phyloP scores from a whole-genome alignment of 148 eudicot species.

The Heliosperma pusillum region DNA sequence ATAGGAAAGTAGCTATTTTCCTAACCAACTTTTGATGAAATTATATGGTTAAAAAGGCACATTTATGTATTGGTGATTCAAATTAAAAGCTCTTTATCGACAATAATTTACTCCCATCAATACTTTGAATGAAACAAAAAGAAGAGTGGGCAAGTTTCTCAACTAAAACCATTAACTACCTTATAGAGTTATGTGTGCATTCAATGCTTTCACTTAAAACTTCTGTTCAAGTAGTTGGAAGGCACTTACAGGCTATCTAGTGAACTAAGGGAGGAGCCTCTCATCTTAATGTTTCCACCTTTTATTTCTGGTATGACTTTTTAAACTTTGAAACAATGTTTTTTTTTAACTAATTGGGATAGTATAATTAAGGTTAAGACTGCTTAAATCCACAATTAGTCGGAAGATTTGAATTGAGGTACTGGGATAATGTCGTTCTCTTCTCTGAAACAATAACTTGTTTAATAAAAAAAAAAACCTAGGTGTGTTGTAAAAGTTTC shows the following conservation, averaged over 20 bases:
- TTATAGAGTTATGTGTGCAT: conserved; percentile 21
- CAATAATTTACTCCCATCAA: conserved; percentile 8
- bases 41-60: not conserved
- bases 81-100: not conserved
- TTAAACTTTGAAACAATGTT: not conserved
- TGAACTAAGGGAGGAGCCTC: not conserved
- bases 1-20: not conserved
- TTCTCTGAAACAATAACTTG: too few relatives aligned
- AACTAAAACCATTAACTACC: conserved; percentile 72
- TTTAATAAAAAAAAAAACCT: too few relatives aligned
- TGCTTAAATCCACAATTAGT: too few relatives aligned
- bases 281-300: conserved; percentile 14
- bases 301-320: conserved; percentile 12
- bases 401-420: too few relatives aligned
- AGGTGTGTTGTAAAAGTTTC: too few relatives aligned
- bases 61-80: not conserved
- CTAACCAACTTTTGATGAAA: conserved; percentile 8
- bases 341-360: too few relatives aligned
- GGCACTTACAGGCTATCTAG: conserved; percentile 13
- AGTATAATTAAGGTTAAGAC: too few relatives aligned
- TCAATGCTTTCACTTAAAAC: conserved; percentile 48
- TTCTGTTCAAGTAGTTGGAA: conserved; percentile 51
- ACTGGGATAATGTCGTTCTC: too few relatives aligned
- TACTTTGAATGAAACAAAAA: conserved; percentile 10
- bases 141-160: conserved; percentile 40